Conservation (phyloP, 2,329 filamentous ascomycete genomes). For the Sporothrix inflata region DNA sequence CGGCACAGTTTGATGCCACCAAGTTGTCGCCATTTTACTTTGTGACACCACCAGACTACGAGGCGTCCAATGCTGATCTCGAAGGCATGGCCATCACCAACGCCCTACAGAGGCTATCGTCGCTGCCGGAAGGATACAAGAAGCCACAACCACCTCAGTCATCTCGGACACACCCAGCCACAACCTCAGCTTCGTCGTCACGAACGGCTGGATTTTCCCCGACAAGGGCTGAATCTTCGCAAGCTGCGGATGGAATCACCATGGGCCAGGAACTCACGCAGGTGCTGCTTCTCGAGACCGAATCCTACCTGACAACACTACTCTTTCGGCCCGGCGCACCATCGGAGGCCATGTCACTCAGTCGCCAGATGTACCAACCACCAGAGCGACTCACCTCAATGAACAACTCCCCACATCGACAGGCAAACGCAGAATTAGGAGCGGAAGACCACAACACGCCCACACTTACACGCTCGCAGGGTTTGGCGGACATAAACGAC, state of each 20-base stretch:
- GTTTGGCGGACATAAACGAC: neutral
- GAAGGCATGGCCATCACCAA: neutral
- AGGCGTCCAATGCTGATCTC: neutral
- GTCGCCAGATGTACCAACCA: neutral
- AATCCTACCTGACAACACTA: neutral
- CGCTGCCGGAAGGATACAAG: neutral
- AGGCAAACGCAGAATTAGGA: neutral
- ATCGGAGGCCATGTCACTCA: neutral
- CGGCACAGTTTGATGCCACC: neutral
- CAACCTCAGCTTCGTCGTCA: neutral
- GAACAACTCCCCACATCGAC: neutral
- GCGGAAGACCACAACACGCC: neutral
- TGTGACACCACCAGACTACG: neutral
- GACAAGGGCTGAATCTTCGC: neutral
- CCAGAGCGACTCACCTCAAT: neutral
- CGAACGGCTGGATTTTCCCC: neutral
- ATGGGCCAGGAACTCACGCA: constrained; percentile 11
- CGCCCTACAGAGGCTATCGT: neutral
- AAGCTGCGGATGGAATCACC: neutral
- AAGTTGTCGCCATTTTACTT: constrained; percentile 14
- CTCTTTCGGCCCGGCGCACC: neutral
- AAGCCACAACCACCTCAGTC: neutral
- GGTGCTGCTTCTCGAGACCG: constrained; percentile 5
- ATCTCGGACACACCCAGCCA: neutral
- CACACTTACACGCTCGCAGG: neutral